Base-by-base conservation (phyloP, 768 basidiomycete species). In the Trametes meyenii region DNA sequence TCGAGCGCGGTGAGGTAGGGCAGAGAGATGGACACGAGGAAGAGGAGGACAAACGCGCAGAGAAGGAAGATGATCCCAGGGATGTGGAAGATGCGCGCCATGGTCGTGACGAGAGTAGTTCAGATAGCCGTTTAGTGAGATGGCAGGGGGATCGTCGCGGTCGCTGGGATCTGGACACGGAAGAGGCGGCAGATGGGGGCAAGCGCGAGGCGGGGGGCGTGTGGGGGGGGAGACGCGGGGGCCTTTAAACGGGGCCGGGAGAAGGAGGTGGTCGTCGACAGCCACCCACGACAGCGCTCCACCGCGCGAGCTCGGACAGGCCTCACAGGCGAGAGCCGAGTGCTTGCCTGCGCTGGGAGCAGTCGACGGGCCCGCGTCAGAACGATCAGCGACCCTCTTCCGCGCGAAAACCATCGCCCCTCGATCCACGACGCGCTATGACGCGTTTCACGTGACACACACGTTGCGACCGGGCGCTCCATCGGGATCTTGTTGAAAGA, bases 1-100 rank as follows among this genome's bases (percentile, higher is more conserved):
- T 91, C 90, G 66, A 91, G 76, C 0, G 81, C 83, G 19, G 85
- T 78, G 21, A 92, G 77, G 74, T 76, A 85, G 0, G 91, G 90
- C 3, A 91, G 76, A 16, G 90, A 92, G 50, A 92, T 79, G 13
- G 89, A 85, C 35, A 85, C 82, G 63, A 92, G 75, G 70, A 91
- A 77, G 66, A 81, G 82, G 63, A 92, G 81, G 1, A 87, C 79
- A 60, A 90, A 81, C 26, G 90, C 89, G 45, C 72, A 74, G 67
- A 83, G 76, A 55, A 90, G 74, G 66, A 84, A 79, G 65, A 85
- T 72, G 39, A 83, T 66, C 35, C 84, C 87, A 3, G 86, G 85
- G 61, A 90, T 76, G 69, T 86, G 87, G 75, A 87, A 84, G 63
- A 50, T 26, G 42, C 62, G 62, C 11, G 63, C 24, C 66, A 67